A percentile compares a stretch with the other conserved stretches of the same genome.
Conservation (phyloP, 306 rosid species). For the Myrica gale region DNA sequence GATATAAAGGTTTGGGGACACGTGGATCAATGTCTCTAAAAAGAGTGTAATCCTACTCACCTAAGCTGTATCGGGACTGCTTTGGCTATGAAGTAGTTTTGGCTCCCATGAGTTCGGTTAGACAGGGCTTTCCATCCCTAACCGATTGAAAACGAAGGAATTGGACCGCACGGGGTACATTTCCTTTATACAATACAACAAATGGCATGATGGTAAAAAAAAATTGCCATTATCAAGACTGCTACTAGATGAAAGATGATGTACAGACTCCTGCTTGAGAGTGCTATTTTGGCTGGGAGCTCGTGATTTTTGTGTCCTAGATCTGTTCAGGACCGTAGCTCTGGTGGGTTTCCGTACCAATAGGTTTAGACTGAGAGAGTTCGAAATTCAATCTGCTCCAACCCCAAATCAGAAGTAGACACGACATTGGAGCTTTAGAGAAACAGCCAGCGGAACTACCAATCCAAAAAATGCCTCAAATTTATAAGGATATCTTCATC, state of each 20-base stretch:
- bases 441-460: conserved; percentile 4
- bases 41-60: conserved; percentile 2
- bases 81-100: conserved; percentile 1
- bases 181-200: not conserved
- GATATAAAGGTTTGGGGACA: not conserved
- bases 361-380: not conserved
- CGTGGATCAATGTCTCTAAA: not conserved
- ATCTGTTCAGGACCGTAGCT: not conserved
- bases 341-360: not conserved
- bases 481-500: conserved; percentile 38
- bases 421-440: conserved; percentile 23
- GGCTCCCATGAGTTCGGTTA: not conserved
- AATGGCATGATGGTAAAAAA: not conserved
- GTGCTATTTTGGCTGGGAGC: not conserved
- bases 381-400: not conserved
- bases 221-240: not conserved
- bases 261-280: too few relatives aligned
- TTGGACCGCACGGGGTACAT: not conserved
- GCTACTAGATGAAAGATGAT: too few relatives aligned
- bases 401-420: not conserved
- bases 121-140: not conserved
- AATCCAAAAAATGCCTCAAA: conserved; percentile 55
- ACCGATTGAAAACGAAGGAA: not conserved
- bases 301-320: not conserved
- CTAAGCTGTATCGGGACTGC: not conserved